Conservation (phyloP, 1,284 basidiomycete genomes). For the Cutaneotrichosporon sp. region DNA sequence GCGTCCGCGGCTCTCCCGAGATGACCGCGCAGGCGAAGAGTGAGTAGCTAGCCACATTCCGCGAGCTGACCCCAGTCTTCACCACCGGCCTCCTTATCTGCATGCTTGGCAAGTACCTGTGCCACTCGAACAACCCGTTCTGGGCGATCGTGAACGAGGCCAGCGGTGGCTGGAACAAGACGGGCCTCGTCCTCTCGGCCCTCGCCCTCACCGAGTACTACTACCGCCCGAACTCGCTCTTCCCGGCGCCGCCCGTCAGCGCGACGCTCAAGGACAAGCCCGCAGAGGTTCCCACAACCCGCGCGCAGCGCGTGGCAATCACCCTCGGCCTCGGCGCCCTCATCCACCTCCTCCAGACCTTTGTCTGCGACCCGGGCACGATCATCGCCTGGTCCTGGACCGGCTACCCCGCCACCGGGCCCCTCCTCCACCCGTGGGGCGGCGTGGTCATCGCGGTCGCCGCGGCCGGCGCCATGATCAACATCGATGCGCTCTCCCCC, state of each 20-base stretch:
- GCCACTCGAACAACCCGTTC: constrained; percentile 80
- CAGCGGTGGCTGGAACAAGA: constrained; percentile 72
- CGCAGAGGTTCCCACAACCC: constrained; percentile 16
- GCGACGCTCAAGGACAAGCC: constrained; percentile 20
- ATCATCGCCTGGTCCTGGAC: constrained; percentile 90
- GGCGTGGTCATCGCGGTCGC: constrained; percentile 69
- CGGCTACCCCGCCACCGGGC: constrained; percentile 76
- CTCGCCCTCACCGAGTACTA: constrained; percentile 46
- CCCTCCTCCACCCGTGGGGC: constrained; percentile 72
- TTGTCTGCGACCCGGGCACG: constrained; percentile 77
- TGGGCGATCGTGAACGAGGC: constrained; percentile 74
- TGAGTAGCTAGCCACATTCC: constrained; percentile 53
- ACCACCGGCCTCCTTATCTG: constrained; percentile 68
- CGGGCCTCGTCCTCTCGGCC: constrained; percentile 58
- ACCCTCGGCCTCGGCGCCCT: constrained; percentile 68
- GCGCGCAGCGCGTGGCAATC: constrained; percentile 21
- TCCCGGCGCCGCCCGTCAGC: constrained; percentile 35
- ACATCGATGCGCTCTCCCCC: constrained; percentile 4
- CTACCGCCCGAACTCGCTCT: constrained; percentile 38
- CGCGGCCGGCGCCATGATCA: constrained; percentile 55
- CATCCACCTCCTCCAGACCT: constrained; percentile 74
- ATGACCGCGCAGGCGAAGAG: constrained; percentile 58
- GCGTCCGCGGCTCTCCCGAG: constrained; percentile 57
- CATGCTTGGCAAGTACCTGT: constrained; percentile 73
- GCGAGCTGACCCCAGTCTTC: constrained; percentile 57